Evolutionary conservation across 345 rosid species (phyloP).

Genomic region (Bruguiera gymnorhiza): DNA sequence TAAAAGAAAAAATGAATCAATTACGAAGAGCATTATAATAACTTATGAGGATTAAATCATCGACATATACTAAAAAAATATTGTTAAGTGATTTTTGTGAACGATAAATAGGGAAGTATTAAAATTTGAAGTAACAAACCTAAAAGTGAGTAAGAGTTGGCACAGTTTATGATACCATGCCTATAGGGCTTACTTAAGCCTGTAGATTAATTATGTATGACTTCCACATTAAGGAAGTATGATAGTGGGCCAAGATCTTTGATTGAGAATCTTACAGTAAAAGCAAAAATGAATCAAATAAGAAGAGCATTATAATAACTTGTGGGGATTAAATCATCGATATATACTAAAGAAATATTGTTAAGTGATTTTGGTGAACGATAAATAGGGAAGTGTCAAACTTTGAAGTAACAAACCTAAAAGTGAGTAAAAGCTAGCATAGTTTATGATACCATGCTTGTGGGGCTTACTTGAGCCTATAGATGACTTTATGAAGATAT

Average conservation of each 20-base stretch:
- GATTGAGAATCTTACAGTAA: background rate
- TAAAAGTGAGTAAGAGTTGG: background rate
- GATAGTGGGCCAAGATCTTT: background rate
- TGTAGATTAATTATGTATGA: background rate
- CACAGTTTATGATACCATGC: background rate
- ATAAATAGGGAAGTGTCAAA: too few relatives aligned
- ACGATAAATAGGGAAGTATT: too few relatives aligned
- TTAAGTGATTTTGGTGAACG: too few relatives aligned
- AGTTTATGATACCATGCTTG: background rate
- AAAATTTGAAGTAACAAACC: background rate
- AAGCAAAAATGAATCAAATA: background rate
- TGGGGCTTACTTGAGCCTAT: background rate
- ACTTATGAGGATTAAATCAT: too few relatives aligned
- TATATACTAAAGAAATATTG: too few relatives aligned
- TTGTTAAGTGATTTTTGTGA: too few relatives aligned
- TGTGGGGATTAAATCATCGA: too few relatives aligned
- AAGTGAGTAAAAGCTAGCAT: background rate
- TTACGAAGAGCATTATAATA: too few relatives aligned
- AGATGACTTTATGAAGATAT: background rate
- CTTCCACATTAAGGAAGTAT: background rate
- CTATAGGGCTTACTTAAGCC: background rate
- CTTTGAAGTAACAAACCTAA: background rate
- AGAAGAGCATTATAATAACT: too few relatives aligned
- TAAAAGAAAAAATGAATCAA: background rate
- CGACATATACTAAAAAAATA: too few relatives aligned